A percentile compares a stretch with the other conserved stretches of the same genome.
phyloP scores from a whole-genome alignment of 2,329 filamentous ascomycete genomes.

The Parastagonospora avenae region DNA sequence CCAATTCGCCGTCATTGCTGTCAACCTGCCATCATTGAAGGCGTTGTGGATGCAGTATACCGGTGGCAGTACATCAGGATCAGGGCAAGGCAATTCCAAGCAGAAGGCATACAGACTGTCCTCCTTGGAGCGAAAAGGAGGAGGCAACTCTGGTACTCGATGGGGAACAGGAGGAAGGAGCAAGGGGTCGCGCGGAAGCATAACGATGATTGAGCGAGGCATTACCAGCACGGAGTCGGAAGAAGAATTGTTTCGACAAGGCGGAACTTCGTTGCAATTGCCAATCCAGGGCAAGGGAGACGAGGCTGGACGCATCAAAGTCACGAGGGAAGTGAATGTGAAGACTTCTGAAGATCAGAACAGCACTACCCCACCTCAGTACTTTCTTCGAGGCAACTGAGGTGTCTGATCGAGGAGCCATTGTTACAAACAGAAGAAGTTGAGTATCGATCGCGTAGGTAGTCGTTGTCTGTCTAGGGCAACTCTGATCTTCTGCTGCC shows the following conservation, averaged over 20 bases:
- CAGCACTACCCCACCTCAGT: too few relatives aligned
- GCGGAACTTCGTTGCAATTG: background rate
- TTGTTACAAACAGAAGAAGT: too few relatives aligned
- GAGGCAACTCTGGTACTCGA: background rate
- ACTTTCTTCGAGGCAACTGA: too few relatives aligned
- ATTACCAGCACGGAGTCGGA: constrained; percentile 15
- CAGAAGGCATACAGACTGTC: constrained; percentile 10
- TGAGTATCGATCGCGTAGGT: too few relatives aligned
- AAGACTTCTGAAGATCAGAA: background rate
- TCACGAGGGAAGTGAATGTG: constrained; percentile 11
- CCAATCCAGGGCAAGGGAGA: background rate
- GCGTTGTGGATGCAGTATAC: constrained; percentile 32
- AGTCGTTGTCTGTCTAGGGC: too few relatives aligned
- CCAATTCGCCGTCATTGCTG: constrained; percentile 39
- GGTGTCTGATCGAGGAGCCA: too few relatives aligned
- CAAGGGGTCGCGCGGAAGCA: constrained; percentile 12
- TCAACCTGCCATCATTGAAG: constrained; percentile 41
- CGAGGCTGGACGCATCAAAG: constrained; percentile 4
- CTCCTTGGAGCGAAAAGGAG: constrained; percentile 5
- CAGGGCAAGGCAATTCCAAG: constrained; percentile 1
- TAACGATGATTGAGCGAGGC: constrained; percentile 15
- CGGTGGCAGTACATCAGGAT: constrained; percentile 7
- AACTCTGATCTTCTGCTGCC: too few relatives aligned
- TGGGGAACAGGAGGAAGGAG: constrained; percentile 1
- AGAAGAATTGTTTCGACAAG: constrained; percentile 20